Conservation (phyloP, 345 rosid genomes). For the Diplotaxis tenuifolia region DNA sequence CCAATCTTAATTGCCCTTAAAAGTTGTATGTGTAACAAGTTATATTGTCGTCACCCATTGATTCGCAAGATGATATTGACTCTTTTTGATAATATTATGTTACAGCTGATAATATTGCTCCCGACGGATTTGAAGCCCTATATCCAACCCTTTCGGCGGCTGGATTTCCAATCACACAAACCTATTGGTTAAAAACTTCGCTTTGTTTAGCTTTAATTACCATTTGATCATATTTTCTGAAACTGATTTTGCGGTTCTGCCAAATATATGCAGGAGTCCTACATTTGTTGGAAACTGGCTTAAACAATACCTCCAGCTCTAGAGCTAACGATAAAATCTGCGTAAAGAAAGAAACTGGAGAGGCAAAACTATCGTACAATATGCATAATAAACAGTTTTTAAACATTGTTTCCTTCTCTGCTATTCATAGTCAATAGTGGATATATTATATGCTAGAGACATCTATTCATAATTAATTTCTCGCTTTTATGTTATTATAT, state of each 20-base stretch:
- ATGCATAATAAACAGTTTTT: neutral
- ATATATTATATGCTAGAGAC: neutral
- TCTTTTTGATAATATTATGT: neutral
- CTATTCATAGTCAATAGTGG: neutral
- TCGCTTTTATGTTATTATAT: too few relatives aligned
- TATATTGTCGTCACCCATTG: neutral
- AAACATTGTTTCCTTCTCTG: neutral
- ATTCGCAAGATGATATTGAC: neutral
- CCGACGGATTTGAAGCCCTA: constrained; percentile 49
- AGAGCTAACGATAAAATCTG: neutral
- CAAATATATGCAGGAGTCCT: neutral
- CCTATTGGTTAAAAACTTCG: constrained; percentile 46
- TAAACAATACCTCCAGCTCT: neutral
- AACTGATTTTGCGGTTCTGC: neutral
- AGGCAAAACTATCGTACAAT: neutral
- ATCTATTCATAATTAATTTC: neutral
- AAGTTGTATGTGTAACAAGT: constrained; percentile 38
- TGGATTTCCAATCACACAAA: constrained; percentile 51
- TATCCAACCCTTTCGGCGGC: constrained; percentile 43
- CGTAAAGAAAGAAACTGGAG: neutral
- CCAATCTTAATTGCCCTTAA: constrained; percentile 48
- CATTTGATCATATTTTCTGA: neutral
- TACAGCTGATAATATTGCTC: constrained; percentile 59
- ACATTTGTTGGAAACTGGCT: neutral
- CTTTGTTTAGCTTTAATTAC: neutral